Evolutionary conservation across 768 basidiomycete genomes (phyloP), one percentile per base, ranked within the genome.

Genomic region (Tremella yokohamensis): DNA sequence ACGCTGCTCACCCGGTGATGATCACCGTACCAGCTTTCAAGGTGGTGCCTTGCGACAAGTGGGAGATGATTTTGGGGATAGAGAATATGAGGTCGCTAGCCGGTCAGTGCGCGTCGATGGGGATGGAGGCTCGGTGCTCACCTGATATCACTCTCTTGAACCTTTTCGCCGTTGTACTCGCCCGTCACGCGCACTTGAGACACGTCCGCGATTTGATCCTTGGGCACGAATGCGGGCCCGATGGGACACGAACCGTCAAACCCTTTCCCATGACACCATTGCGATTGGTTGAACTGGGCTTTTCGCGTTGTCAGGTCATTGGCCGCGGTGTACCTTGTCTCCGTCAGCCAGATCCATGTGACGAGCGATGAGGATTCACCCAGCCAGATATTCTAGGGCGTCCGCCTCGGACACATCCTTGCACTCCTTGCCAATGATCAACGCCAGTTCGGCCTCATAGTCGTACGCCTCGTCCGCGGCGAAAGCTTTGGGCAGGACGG

Each of bases 221-320:
- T 82, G 4, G 87, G 83, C 16, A 92, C 87, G 25, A 93, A 78
- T 66, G 85, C 87, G 1, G 90, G 90, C 0, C 90, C 90, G 39
- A 90, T 76, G 1, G 90, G 90, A 13, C 78, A 82, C 2, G 80
- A 78, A 29, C 80, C 57, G 86, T 89, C 90, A 64, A 90, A 93
- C 40, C 86, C 82, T 76, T 93, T 93, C 24, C 88, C 89, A 76
- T 89, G 91, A 26, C 83, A 80, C 90, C 90, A 93, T 65, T 93
- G 90, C 0, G 86, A 85, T 9, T 86, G 85, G 2, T 84, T 83
- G 77, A 87, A 79, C 72, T 92, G 90, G 66, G 87, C 85, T 62
- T 85, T 84, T 40, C 90, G 83, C 82, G 90, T 90, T 3, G 89
- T 90, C 2, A 88, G 82, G 51, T 79, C 78, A 61, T 79, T 79